Base-by-base conservation (phyloP, 2,329 filamentous ascomycete species). In the Penicillium occitanis region DNA sequence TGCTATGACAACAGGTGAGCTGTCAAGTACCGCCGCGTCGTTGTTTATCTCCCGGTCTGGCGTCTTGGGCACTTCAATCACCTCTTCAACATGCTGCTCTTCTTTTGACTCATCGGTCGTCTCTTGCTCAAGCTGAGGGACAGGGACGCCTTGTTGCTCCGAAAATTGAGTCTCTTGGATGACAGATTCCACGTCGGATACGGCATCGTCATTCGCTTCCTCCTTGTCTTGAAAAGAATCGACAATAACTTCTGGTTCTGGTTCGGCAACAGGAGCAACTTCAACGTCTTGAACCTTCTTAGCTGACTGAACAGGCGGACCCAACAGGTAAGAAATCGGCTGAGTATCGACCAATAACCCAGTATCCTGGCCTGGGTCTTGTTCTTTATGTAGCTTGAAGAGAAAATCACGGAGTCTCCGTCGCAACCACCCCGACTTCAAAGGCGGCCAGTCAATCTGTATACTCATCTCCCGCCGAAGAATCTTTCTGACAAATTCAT, bases 401-500 rank as follows among this genome's bases (percentile, higher is more conserved):
- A 97, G 82, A 46, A 90, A 83, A 0, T 86, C 76, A 35, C 92
- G 87, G 50, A 96, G 87, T 5, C 86, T 80, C 40, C 78, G 77
- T 25, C 93, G 88, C 72, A 94, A 85, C 8, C 83, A 74, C 0
- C 85, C 83, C 0, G 87, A 81, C 60, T 82, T 75, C 69, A 87
- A 79, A 37, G 80, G 76, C n/a, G 81, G 81, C 83, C 87, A 88
- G 65, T 87, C 84, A 22, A 75, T 75, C 0, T 81, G 69, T 2
- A 84, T 80, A 37, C 87, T 80, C 73, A 93, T 86, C 70, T 91
- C 84, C 48, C 84, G 86, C 30, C 82, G 84, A 5, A 97, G 80
- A 19, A 96, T 80, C 67, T 86, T 88, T 22, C 80, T 79, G 17
- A 91, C 83, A 70, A 96, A 95, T 0, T 74, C 76, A 68, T 91